Evolutionary conservation across 2,329 filamentous ascomycete genomes (phyloP), one percentile per base, ranked within the genome.

Genomic region (Tolypocladium capitatum): DNA sequence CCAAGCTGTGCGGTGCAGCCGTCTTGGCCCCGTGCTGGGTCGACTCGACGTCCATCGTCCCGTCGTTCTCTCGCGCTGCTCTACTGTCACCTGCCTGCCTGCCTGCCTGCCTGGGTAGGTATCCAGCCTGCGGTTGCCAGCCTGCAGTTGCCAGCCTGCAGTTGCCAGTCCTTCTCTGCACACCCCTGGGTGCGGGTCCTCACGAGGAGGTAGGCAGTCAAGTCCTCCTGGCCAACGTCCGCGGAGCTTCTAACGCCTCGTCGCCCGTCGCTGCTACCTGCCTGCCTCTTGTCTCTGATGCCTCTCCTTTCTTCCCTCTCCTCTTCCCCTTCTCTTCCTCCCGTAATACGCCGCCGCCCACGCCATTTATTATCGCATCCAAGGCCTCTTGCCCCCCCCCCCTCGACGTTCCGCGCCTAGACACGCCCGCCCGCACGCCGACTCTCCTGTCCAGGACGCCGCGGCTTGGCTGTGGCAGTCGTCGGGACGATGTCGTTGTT

Each of bases 401-500:
- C 28, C 41, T 42, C 35, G 28, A 46, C 35, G 43, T 30, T 11
- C 34, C 42, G 14, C 20, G 14, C 34, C 21, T 21, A 21, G 27
- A 18, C 27, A 13, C 20, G 20, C 27, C n/a, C 20, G 35, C 30
- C n/a, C 20, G 35, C 30, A 14, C 20, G 35, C 30, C 46, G 35
- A 32, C 43, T 20, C 35, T 43, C 31, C 24, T 43, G 28, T 27
- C 9, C 45, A 36, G 18, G 20, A 11, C 30, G 41, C 28, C 34
- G 36, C 42, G 33, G 28, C 35, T 21, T 43, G 33, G 28, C 38
- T 27, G 38, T n/a, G 38, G 45, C 34, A 41, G 20, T 31, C 5
- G 24, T 33, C 35, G 16, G 41, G 27, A 54, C 35, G 51, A 80
- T 79, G 76, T 69, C 72, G 50, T 55, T 78, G 52, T 73, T 79